Base-by-base conservation (phyloP, 75 land plant species). In the Sequoia sempervirens region DNA sequence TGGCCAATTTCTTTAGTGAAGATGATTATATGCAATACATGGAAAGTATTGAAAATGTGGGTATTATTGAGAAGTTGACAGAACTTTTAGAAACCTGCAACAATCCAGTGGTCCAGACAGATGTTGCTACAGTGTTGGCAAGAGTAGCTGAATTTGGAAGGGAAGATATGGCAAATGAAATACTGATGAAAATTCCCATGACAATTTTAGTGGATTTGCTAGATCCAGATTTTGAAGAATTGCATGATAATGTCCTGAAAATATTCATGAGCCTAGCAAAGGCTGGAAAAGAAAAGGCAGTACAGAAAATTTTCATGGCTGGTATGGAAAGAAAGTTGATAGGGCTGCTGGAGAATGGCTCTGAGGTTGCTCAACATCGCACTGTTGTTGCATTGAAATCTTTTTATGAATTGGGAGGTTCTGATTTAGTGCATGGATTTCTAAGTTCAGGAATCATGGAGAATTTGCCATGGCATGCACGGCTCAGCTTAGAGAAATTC, bases 401-500 rank as follows among this genome's bases (percentile, higher is more conserved):
- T 40, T 84, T 89, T 74, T 81, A 84, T 82, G 86, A 89, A 73
- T 30, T 80, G 43, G 88, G 84, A 15, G 89, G 87, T 26, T 72
- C 82, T 26, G 69, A 45, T 79, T 28, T 79, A 38, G 82, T 68
- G 11, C 72, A 81, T 45, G 76, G 76, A 17, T 84, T 53, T 53
- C 88, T 89, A 69, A 81, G 36, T 7, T 85, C 86, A 2, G 88
- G 86, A 20, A 89, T 64, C 82, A 52, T 89, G 66, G 79, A 73
- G 37, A 82, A 83, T 36, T 47, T 89, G 52, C 88, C 90, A 36
- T 89, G 90, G 90, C 72, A 89, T 79, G 88, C 82, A 3, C 79
- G 86, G 84, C 82, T 82, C 32, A 84, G 41, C 75, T 81, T 89
- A 73, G 88, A 89, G 70, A 89, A 61, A 37, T 70, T 84, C 82